Evolutionary conservation across 768 basidiomycete species (phyloP), one percentile per base, ranked within the genome.

Genomic region (Suillus spraguei): DNA sequence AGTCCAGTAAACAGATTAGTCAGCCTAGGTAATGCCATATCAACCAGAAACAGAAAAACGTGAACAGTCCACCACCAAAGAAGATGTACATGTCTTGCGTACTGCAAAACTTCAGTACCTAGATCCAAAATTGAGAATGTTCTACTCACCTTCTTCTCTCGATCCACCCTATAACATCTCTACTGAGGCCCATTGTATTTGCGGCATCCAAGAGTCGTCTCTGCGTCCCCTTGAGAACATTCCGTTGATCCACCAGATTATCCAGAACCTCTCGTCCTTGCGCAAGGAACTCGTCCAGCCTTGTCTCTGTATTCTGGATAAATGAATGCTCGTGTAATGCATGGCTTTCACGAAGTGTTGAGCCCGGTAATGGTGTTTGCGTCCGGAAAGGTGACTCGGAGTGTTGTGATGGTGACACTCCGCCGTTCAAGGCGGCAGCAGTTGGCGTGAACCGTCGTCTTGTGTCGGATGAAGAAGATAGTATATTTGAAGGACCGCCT

Each of bases 61-160:
- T 98, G 74, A 94, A 85, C 28, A 91, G 76, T 1, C 90, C 91
- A 2, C 97, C 97, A 3, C 79, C 89, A 54, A 92, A 74, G 77
- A 99, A 95, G 66, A 99, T 96, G 67, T 94, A 96, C 82, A 90
- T 94, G 72, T 99, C 97, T 73, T 97, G 96, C 49, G 90, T 95
- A 72, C 96, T 97, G 49, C 39, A 32, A 60, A 22, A 53, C 59
- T 41, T 52, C 41, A 71, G 74, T 42, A 70, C 41, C 22, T 5
- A 56, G 28, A 28, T 53, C 33, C 8, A 50, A 46, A 36, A 2
- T 44, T 28, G 17, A 59, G 52, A 42, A 60, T 49, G 20, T 35
- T 63, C 44, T 64, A 10, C 65, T 65, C 65, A 94, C 95, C 94
- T 97, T 76, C 97, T 82, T 66, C 89, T 85, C 72, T 99, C 97